Conservation (phyloP, 1,284 basidiomycete genomes). For the Ceratobasidium sp. region DNA sequence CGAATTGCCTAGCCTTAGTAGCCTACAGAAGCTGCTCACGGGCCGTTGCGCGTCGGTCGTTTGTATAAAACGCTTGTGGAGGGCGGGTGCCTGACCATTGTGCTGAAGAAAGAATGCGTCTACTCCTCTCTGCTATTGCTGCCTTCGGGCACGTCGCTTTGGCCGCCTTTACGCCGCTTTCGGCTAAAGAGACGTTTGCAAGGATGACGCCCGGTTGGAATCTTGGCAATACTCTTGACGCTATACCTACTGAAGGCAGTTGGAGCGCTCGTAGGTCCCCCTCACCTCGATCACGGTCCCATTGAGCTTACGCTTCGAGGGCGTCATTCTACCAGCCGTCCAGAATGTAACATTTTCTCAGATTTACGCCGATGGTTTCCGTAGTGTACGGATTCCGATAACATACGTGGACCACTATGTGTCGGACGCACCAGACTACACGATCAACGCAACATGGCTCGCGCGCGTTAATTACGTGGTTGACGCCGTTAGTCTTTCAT, state of each 20-base stretch:
- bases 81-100: no score
- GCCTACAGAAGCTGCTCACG: no score
- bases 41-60: no score
- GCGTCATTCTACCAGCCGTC: background rate
- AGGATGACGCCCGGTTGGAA: conserved; percentile 40
- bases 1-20: background rate
- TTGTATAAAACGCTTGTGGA: no score
- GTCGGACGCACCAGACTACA: conserved; percentile 36
- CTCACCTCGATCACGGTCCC: background rate
- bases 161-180: conserved; percentile 28
- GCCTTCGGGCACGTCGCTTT: conserved; percentile 30
- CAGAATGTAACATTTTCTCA: conserved; percentile 35
- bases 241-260: conserved; percentile 44
- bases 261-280: conserved; percentile 27
- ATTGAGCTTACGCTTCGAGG: background rate
- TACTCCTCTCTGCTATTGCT: conserved; percentile 7
- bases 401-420: conserved; percentile 42
- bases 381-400: conserved; percentile 46
- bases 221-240: conserved; percentile 46
- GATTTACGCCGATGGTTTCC: conserved; percentile 39
- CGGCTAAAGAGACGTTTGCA: conserved; percentile 35
- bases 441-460: conserved; percentile 45
- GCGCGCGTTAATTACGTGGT: conserved; percentile 45
- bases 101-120: background rate
- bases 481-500: conserved; percentile 29